Conservation (phyloP, 371 early-diverging fungal genomes). For the Syncephalastrum contaminatum region DNA sequence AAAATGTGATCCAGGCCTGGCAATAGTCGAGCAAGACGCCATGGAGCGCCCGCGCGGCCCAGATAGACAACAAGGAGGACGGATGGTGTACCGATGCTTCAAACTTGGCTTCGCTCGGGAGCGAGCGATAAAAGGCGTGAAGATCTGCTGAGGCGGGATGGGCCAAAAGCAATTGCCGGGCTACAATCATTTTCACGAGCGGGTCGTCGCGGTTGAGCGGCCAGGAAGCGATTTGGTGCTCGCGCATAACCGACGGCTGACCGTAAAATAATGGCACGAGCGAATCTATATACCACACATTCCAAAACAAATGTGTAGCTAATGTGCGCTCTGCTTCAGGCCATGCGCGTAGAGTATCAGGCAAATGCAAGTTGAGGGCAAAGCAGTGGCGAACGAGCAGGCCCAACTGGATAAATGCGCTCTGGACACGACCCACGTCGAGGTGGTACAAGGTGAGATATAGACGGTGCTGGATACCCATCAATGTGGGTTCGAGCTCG, state of each 20-base stretch:
- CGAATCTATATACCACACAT: constrained; percentile 37
- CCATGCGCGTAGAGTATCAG: not conserved
- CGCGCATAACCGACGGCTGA: constrained; percentile 11
- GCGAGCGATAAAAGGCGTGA: no score
- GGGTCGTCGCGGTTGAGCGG: no score
- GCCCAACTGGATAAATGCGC: constrained; percentile 34
- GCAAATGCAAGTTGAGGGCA: constrained; percentile 28
- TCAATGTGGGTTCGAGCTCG: constrained; percentile 21
- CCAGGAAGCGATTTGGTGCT: constrained; percentile 12
- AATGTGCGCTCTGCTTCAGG: constrained; percentile 23
- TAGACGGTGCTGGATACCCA: constrained; percentile 33
- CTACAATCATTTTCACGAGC: no score
- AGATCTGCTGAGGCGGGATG: no score
- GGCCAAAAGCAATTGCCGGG: no score
- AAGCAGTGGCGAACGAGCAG: constrained; percentile 37
- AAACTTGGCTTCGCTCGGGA: no score
- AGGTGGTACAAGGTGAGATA: constrained; percentile 31
- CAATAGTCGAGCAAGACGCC: constrained; percentile 34
- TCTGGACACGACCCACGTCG: constrained; percentile 29
- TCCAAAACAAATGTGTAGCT: constrained; percentile 36
- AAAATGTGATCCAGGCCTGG: constrained; percentile 28
- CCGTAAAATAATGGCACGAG: constrained; percentile 23
- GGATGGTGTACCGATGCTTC: not conserved
- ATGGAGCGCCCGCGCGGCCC: constrained; percentile 23
- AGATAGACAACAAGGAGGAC: constrained; percentile 13